phyloP scores from a whole-genome alignment of 169 alveolate species.

The Blepharisma undulans region DNA sequence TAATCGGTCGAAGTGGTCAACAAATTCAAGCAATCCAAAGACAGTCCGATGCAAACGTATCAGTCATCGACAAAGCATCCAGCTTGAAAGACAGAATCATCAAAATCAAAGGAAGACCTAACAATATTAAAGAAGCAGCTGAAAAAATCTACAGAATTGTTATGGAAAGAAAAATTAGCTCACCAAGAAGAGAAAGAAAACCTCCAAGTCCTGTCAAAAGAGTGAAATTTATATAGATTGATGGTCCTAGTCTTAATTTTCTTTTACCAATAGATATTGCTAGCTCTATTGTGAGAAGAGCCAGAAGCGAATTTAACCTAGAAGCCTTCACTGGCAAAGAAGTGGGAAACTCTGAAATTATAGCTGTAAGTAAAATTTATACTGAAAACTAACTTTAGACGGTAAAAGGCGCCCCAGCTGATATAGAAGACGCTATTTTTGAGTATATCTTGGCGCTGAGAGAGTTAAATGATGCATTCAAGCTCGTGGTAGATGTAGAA shows the following conservation, averaged over 20 bases:
- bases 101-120: constrained; percentile 9
- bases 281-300: not conserved
- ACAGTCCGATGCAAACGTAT: not conserved
- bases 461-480: constrained; percentile 16
- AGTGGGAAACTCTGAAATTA: not conserved
- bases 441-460: not conserved
- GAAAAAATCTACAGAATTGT: constrained; percentile 1
- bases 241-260: not conserved
- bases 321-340: not conserved
- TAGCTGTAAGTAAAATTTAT: not conserved
- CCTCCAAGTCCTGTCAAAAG: not conserved
- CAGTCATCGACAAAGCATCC: not conserved
- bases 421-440: not conserved
- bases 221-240: not conserved
- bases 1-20: not conserved
- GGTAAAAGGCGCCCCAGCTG: not conserved
- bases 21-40: not conserved
- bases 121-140: constrained; percentile 15
- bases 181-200: not conserved
- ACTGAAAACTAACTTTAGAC: constrained; percentile 16
- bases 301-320: not conserved
- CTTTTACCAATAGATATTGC: not conserved
- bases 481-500: not conserved
- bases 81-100: not conserved
- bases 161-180: not conserved